Evolutionary conservation across 352 stramenopile genomes (phyloP), one percentile per base, ranked within the genome.

Genomic region (Globisporangium spiculum): DNA sequence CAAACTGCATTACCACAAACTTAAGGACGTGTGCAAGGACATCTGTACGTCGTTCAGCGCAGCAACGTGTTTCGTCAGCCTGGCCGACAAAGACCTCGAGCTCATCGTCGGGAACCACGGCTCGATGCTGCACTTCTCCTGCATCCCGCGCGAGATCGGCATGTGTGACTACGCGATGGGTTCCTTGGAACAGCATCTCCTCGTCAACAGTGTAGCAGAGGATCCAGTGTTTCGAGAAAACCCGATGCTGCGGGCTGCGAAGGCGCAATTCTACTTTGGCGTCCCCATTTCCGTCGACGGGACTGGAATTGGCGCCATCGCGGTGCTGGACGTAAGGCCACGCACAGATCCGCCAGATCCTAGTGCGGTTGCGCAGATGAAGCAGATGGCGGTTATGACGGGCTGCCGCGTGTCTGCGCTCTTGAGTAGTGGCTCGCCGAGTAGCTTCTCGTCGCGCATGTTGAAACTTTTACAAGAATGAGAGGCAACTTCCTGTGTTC

Each of bases 141-240:
- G 66, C 59, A 50, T 78, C 24, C 70, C 73, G 22, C 67, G 73
- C 22, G 70, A 76, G 41, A 74, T 78, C 32, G 63, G 67, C 52
- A 75, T 78, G 70, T 78, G 73, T 34, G 73, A 76, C 63, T 66
- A 66, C 62, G 38, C 63, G 3, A 63, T 76, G 10, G 69, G 71
- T 12, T 27, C 64, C 5, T 20, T 60, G 0, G 68, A 72, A 7
- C 60, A 72, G 24, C 46, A 64, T 24, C 54, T 77, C 1, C 50
- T 66, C 12, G 34, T 77, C 18, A 34, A 16, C 22, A 53, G 65
- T 48, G 65, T 67, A 4, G 24, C 50, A 8, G 30, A 44, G 7
- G 46, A 70, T n/a, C 22, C 50, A 1, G 30, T 52, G 32, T 76
- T 69, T 30, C 67, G 66, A 55, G 61, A 72, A 60, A 78, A 78